A percentile compares a stretch with the other conserved stretches of the same genome.
These are phyloP conservation scores for Rhodotorula sp. DNA, from an alignment of 1,284 basidiomycete genomes.

Conservation along the genomic window DNA sequence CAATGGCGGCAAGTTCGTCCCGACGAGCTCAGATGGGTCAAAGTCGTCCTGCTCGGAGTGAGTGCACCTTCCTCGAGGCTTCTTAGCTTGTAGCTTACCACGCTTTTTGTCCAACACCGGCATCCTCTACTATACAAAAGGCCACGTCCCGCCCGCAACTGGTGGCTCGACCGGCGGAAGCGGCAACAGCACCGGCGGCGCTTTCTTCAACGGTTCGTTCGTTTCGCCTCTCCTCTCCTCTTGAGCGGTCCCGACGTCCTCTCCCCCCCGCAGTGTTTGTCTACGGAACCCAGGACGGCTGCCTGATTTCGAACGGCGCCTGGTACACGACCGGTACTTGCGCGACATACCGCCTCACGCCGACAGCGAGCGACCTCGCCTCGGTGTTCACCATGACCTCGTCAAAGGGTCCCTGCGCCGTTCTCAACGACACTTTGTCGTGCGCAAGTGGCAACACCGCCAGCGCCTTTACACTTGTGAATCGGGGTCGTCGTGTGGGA, in stretches of 20 bases:
- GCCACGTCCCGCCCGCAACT: no score
- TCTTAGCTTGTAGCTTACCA: conserved; percentile 55
- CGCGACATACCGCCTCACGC: conserved; percentile 54
- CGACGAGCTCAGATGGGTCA: conserved; percentile 49
- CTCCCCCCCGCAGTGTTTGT: conserved; percentile 14
- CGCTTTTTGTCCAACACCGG: conserved; percentile 59
- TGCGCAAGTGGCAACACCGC: conserved; percentile 56
- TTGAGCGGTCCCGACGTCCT: neutral
- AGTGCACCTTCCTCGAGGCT: neutral
- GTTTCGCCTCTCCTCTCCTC: neutral
- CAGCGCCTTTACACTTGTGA: conserved; percentile 58
- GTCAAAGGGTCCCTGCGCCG: conserved; percentile 57
- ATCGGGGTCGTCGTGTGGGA: neutral
- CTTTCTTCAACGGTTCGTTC: conserved; percentile 19
- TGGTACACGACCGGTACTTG: conserved; percentile 53
- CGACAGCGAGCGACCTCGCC: neutral
- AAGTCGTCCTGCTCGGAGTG: conserved; percentile 6
- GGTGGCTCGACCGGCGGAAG: conserved; percentile 17
- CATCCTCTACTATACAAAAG: conserved; percentile 65
- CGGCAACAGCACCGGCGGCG: neutral
- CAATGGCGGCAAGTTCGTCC: conserved; percentile 63
- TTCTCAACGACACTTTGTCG: conserved; percentile 50
- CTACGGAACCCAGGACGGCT: conserved; percentile 51
- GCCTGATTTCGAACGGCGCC: conserved; percentile 55
- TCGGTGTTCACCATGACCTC: conserved; percentile 54